A percentile compares a stretch with the other conserved stretches of the same genome.
These are phyloP conservation scores for Paraphoma chrysanthemicola DNA, from an alignment of 2,329 filamentous ascomycete genomes.

Conservation along the genomic window DNA sequence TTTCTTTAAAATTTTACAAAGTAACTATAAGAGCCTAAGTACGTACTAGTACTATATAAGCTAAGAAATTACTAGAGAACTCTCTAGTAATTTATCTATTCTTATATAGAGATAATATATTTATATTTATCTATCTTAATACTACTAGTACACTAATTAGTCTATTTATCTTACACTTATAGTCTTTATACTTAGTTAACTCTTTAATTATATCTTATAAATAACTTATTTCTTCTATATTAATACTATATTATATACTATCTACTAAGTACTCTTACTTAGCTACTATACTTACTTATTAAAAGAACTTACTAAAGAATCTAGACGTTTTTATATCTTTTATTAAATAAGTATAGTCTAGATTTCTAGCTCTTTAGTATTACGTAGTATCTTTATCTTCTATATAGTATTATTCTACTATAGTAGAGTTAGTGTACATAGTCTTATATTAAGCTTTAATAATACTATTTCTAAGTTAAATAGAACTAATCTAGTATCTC, in stretches of 20 bases:
- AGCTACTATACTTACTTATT: conserved; percentile 8
- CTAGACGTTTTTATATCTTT: conserved; percentile 5
- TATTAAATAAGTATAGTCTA: conserved; percentile 10
- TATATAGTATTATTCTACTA: background rate
- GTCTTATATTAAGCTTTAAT: conserved; percentile 33
- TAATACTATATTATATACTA: conserved; percentile 10
- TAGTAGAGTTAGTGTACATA: conserved; percentile 2
- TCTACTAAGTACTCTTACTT: conserved; percentile 12
- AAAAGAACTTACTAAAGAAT: conserved; percentile 9
- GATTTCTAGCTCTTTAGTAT: conserved; percentile 7
- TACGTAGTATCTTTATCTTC: conserved; percentile 11
- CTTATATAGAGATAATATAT: no score
- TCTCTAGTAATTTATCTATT: no score
- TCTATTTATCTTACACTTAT: no score
- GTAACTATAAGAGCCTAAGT: no score
- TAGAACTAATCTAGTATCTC: conserved; percentile 38
- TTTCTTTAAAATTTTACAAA: no score
- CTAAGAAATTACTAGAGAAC: no score
- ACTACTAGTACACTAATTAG: no score
- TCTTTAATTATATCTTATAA: background rate
- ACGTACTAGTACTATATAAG: no score
- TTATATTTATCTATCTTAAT: no score
- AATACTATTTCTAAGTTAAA: conserved; percentile 37
- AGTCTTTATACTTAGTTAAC: background rate
- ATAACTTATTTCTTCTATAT: background rate